Evolutionary conservation across 2,329 filamentous ascomycete species (phyloP), one percentile per base, ranked within the genome.

Genomic region (Pseudomassariella vexata): DNA sequence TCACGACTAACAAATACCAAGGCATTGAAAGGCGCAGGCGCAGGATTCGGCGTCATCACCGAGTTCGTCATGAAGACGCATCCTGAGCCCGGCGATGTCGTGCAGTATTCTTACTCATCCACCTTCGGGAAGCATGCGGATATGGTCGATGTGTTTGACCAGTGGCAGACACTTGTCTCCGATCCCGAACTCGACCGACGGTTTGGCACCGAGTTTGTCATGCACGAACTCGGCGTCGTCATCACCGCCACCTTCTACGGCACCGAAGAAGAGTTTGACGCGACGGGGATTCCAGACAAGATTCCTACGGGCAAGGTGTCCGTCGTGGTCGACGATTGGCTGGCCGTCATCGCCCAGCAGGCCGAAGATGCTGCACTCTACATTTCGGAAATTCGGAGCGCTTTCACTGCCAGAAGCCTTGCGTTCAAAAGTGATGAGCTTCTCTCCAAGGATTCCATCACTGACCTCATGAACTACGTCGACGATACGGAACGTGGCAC

Each of bases 181-280:
- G 68, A 79, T 35, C 67, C 71, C 3, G 48, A 60, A 2, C 60
- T 82, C 4, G 73, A 76, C 40, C 65, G 71, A 24, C 70, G 75
- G 12, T 78, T 82, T 43, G 66, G 72, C 3, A 69, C 66, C 5
- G 62, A 76, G 32, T 69, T 82, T 32, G 62, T 75, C 20, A 57
- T 76, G 26, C 60, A 72, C 20, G 66, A 70, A 15, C 52, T 70
- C 0, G 73, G 73, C 1, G 65, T 66, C 33, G 48, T 77, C 36
- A 70, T 82, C 41, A 71, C 70, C 0, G 76, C 72, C 3, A 76
- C 70, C 0, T 82, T 74, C 44, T 81, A 77, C 45, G 78, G 78
- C 8, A 70, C 70, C 0, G 54, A 68, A 26, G 62, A 57, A 0
- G 76, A 82, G 46, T 82, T 67, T 44, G 46, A 68, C 4, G 62